phyloP scores from a whole-genome alignment of 257 asterid species.

The Scutellaria minor region DNA sequence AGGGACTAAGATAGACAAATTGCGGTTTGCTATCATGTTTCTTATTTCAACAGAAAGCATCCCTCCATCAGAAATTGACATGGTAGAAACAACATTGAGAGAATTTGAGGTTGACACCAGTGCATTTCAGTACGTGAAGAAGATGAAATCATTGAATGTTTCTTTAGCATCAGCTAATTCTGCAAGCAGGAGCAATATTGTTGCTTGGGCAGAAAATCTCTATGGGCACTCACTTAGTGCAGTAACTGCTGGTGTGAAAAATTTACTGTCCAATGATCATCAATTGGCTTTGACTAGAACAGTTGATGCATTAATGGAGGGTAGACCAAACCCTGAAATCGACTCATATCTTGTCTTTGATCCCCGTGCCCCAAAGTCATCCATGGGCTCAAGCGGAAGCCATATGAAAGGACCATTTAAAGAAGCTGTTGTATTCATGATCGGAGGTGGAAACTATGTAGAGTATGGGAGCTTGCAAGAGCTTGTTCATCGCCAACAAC shows the following conservation, averaged over 20 bases:
- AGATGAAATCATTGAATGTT: slow-evolving; percentile 84
- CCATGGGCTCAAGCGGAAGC: slow-evolving; percentile 63
- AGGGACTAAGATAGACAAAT: slow-evolving; percentile 62
- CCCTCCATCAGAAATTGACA: slow-evolving; percentile 79
- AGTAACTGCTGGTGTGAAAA: slow-evolving; percentile 95
- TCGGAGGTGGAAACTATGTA: slow-evolving; percentile 97
- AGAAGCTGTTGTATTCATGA: slow-evolving; percentile 96
- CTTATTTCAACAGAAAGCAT: slow-evolving; percentile 80
- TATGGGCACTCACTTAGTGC: slow-evolving; percentile 87
- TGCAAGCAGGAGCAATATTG: slow-evolving; percentile 78
- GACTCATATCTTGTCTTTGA: slow-evolving; percentile 82
- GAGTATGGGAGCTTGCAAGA: slow-evolving; percentile 79
- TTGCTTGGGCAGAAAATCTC: slow-evolving; percentile 95
- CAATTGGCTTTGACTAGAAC: slow-evolving; percentile 86
- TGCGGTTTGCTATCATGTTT: slow-evolving; percentile 45
- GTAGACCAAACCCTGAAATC: slow-evolving; percentile 86
- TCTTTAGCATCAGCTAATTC: slow-evolving; percentile 87
- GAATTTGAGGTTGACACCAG: slow-evolving; percentile 90
- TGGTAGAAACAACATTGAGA: slow-evolving; percentile 74
- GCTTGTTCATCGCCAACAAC: slow-evolving; percentile 73
- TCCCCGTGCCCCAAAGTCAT: slow-evolving; percentile 91
- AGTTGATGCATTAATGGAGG: slow-evolving; percentile 97
- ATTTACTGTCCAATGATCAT: slow-evolving; percentile 82
- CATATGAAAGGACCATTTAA: slow-evolving; percentile 90
- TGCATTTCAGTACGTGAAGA: slow-evolving; percentile 93